Conservation (phyloP, 2,329 filamentous ascomycete genomes). For the Diaporthe australafricana region DNA sequence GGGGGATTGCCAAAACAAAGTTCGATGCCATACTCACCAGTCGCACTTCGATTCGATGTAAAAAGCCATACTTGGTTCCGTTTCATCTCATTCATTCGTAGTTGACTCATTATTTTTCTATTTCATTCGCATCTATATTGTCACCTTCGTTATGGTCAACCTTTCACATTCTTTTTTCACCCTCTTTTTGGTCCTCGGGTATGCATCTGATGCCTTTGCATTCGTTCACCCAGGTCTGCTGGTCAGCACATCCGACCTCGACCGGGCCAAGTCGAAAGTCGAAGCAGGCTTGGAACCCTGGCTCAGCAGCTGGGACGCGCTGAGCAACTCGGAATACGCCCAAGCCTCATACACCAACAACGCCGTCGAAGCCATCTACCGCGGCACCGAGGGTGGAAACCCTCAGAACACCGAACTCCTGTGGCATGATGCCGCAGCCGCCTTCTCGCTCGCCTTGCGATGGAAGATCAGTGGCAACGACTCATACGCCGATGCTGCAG, state of each 20-base stretch:
- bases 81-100: neutral
- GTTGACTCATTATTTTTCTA: neutral
- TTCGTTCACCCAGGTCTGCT: slow-evolving; percentile 35
- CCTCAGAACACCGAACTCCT: slow-evolving; percentile 17
- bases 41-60: neutral
- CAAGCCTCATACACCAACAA: slow-evolving; percentile 23
- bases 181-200: neutral
- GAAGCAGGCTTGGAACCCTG: slow-evolving; percentile 24
- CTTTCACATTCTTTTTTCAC: neutral
- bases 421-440: slow-evolving; percentile 32
- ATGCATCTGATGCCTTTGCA: slow-evolving; percentile 4
- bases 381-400: slow-evolving; percentile 13
- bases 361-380: slow-evolving; percentile 25
- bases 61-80: neutral
- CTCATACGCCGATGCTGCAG: slow-evolving; percentile 51
- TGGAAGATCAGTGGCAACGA: slow-evolving; percentile 54
- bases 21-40: neutral
- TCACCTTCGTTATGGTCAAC: slow-evolving; percentile 18
- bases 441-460: slow-evolving; percentile 45
- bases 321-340: slow-evolving; percentile 9
- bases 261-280: slow-evolving; percentile 25
- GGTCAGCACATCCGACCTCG: slow-evolving; percentile 23
- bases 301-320: slow-evolving; percentile 27
- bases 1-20: neutral
- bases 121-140: neutral